Conservation (phyloP, 176 grass and related monocot species). For the Cocos nucifera region DNA sequence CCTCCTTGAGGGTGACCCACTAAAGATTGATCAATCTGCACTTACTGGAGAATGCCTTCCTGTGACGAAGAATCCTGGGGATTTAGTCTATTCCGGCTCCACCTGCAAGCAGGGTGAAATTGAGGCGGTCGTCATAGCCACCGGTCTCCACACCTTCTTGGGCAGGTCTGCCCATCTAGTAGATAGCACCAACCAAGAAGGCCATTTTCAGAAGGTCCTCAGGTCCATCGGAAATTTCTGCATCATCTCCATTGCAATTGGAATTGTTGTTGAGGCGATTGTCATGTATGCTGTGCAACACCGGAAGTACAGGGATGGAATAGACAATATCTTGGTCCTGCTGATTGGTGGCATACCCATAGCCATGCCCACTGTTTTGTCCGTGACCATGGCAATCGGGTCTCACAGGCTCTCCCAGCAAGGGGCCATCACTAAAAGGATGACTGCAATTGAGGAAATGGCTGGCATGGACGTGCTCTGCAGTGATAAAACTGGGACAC, state of each 20-base stretch:
- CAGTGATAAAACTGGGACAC: slow-evolving; percentile 16
- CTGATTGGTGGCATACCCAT: slow-evolving; percentile 19
- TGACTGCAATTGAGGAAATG: slow-evolving; percentile 19
- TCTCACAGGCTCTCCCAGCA: slow-evolving; percentile 15
- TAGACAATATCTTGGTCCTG: slow-evolving; percentile 14
- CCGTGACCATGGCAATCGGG: slow-evolving; percentile 14
- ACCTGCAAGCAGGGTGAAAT: slow-evolving; percentile 17
- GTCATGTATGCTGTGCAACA: slow-evolving; percentile 9
- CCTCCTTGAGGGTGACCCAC: slow-evolving; percentile 1
- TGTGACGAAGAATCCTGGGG: neutral
- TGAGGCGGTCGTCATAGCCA: slow-evolving; percentile 12
- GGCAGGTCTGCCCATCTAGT: slow-evolving; percentile 11
- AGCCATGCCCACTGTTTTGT: slow-evolving; percentile 16
- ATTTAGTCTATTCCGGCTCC: slow-evolving; percentile 1
- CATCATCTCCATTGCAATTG: slow-evolving; percentile 8
- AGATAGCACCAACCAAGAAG: slow-evolving; percentile 11
- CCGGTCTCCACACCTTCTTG: slow-evolving; percentile 5
- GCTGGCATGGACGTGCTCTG: slow-evolving; percentile 19
- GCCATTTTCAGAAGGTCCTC: slow-evolving; percentile 12
- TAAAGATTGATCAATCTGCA: slow-evolving; percentile 11
- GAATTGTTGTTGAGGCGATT: neutral
- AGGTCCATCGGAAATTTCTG: slow-evolving; percentile 15
- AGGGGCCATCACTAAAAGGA: slow-evolving; percentile 15
- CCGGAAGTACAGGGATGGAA: neutral
- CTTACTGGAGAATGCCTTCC: slow-evolving; percentile 12